A percentile compares a stretch with the other conserved stretches of the same genome.
Evolutionary conservation across 75 land plant genomes (phyloP).

Genomic region (Selaginella tamariscina): DNA sequence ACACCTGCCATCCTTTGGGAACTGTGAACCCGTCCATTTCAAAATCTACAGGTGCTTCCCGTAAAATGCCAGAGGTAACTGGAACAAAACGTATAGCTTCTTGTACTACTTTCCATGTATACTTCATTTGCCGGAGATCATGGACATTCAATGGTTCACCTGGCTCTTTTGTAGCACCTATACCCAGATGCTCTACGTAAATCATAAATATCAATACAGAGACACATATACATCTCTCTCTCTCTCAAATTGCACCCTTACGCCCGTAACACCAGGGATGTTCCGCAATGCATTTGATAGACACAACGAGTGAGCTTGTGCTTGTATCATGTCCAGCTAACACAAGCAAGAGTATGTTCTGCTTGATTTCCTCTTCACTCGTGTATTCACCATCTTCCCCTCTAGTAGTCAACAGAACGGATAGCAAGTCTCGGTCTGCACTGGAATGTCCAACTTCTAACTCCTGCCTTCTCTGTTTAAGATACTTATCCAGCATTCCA

Average conservation of each 20-base stretch:
- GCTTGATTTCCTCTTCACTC: slow-evolving; percentile 30
- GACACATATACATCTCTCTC: too few species aligned
- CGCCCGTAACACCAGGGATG: slow-evolving; percentile 25
- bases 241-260: too few species aligned
- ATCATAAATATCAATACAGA: too few species aligned
- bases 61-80: slow-evolving; percentile 37
- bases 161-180: slow-evolving; percentile 19
- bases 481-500: slow-evolving; percentile 6
- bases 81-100: slow-evolving; percentile 39
- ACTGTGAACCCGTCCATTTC: slow-evolving; percentile 37
- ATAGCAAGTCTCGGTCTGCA: too few species aligned
- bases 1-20: slow-evolving; percentile 64
- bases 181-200: slow-evolving; percentile 34
- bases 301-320: slow-evolving; percentile 15
- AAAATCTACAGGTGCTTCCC: slow-evolving; percentile 39
- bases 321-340: slow-evolving; percentile 52
- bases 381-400: slow-evolving; percentile 28
- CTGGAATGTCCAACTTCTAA: too few species aligned
- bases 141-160: slow-evolving; percentile 41
- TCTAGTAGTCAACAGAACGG: slow-evolving; percentile 18
- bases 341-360: slow-evolving; percentile 32
- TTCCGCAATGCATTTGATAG: slow-evolving; percentile 29
- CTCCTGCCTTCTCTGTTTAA: slow-evolving; percentile 22
- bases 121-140: slow-evolving; percentile 54
- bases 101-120: slow-evolving; percentile 61